phyloP scores from a whole-genome alignment of 805 yeast genomes.

The Lachancea nothofagi region DNA sequence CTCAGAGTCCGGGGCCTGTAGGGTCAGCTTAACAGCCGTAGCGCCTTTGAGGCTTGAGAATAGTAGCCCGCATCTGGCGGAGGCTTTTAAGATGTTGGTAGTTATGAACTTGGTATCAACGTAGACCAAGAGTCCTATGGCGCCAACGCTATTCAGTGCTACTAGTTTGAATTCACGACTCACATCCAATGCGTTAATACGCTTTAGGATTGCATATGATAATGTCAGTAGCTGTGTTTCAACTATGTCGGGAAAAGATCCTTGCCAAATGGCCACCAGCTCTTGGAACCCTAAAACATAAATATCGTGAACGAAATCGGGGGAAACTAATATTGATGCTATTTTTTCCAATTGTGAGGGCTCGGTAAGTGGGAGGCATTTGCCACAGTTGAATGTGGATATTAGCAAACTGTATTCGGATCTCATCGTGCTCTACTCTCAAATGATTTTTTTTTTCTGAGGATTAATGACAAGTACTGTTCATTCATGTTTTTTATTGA shows the following conservation, averaged over 20 bases:
- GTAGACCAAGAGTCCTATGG: constrained; percentile 50
- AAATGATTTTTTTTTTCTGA: background rate
- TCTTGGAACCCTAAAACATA: constrained; percentile 67
- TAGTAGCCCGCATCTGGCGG: constrained; percentile 50
- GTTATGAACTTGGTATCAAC: constrained; percentile 34
- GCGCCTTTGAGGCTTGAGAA: constrained; percentile 73
- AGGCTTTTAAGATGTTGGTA: constrained; percentile 31
- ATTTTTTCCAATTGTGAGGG: constrained; percentile 30
- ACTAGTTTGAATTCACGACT: constrained; percentile 38
- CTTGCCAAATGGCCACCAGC: constrained; percentile 50
- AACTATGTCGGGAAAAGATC: constrained; percentile 39
- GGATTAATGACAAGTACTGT: background rate
- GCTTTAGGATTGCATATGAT: constrained; percentile 33
- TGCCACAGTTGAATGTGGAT: constrained; percentile 54
- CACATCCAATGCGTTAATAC: constrained; percentile 35
- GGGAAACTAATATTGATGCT: constrained; percentile 34
- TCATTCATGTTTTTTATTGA: background rate
- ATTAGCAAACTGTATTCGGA: constrained; percentile 21
- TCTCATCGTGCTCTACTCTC: background rate
- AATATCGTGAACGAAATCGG: constrained; percentile 30
- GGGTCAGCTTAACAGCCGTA: constrained; percentile 49
- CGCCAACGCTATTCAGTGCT: constrained; percentile 46
- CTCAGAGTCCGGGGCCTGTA: constrained; percentile 23
- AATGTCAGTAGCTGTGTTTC: constrained; percentile 35
- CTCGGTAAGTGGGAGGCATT: constrained; percentile 36